Evolutionary conservation across 352 stramenopile genomes (phyloP), one percentile per base, ranked within the genome.

Genomic region (Globisporangium middletonii): DNA sequence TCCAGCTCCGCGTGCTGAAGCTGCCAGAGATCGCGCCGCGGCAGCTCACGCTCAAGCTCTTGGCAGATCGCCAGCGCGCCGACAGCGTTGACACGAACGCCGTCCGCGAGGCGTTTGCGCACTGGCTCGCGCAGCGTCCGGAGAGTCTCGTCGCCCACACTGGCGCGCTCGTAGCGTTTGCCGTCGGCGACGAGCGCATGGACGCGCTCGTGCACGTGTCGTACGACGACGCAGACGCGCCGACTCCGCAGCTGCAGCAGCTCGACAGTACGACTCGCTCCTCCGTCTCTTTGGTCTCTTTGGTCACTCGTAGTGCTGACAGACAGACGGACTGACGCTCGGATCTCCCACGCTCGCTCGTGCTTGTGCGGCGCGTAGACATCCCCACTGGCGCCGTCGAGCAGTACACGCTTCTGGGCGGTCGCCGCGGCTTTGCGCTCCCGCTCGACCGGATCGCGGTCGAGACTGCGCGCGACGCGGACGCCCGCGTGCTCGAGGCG

Each of bases 401-500:
- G 43, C 85, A 87, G 37, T 90, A 83, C 48, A 67, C 77, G 11
- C 35, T 86, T 7, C 45, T 88, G 7, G 77, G 75, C n/a, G 64
- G 69, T 11, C 65, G 37, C 1, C 72, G 69, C 43, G 63, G 57
- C 26, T 55, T 66, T 28, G 33, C 66, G 42, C 27, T 88, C n/a
- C 68, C 65, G 9, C 27, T 60, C 11, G 53, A 63, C 3, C 64
- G 74, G 62, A 53, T 87, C 13, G 54, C 53, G 23, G 54, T 88
- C 16, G 55, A 71, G 35, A 69, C 43, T 13, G 79, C 69, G 13
- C 55, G 54, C 6, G 66, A 64, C 0, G 41, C 46, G 1, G 53
- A 76, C 2, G 52, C 67, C 35, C 62, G 65, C 55, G 16, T 70
- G 7, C 59, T 83, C 33, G 48, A 58, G 3, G 64, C 66, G 44